Base-by-base conservation (phyloP, 805 yeast species). In the Candida glaebosa region DNA sequence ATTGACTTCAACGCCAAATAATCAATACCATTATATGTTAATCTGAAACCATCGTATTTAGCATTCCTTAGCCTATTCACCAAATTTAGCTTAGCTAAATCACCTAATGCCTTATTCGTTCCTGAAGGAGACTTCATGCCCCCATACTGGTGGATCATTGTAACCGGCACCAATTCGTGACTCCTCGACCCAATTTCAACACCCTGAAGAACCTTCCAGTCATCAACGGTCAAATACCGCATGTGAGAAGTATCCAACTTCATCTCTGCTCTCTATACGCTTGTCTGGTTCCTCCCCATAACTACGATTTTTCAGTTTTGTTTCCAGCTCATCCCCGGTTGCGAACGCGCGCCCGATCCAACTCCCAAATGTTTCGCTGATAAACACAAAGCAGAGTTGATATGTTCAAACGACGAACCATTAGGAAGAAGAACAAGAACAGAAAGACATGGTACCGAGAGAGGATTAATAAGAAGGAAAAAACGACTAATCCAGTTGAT, bases 111-210 rank as follows among this genome's bases (percentile, higher is more conserved):
- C 53, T 87, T 75, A 54, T 82, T 82, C 1, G 95, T 86, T 19
- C 84, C 83, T 1, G 95, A 79, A 5, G 79, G 78, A 16, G 88
- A 80, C 50, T 85, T 78, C 54, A 89, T 61, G 3, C 88, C 87
- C 10, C 96, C 87, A 24, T 89, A 67, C 47, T 84, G 84, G 48
- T 82, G 85, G 40, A 93, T 89, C 67, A 93, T 66, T 30, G 75
- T 73, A 0, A 95, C 87, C 15, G 99, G 99, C 17, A 93, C 98
- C 42, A 93, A 79, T 58, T 91, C 96, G 63, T 93, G 99, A 62
- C 86, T 91, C 48, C 86, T 75, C 1, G 97, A 83, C 9, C 98
- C 99, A 60, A 77, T 73, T 59, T 93, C 98, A 15, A 86, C 85
- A 0, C 96, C 97, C 43, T 83, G 83, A 34, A 93, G 78, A 7